Percentiles rank a stretch among this genome's conserved stretches.
Conservation (phyloP, 345 rosid genomes). For the Eucalyptus fibrosa region DNA sequence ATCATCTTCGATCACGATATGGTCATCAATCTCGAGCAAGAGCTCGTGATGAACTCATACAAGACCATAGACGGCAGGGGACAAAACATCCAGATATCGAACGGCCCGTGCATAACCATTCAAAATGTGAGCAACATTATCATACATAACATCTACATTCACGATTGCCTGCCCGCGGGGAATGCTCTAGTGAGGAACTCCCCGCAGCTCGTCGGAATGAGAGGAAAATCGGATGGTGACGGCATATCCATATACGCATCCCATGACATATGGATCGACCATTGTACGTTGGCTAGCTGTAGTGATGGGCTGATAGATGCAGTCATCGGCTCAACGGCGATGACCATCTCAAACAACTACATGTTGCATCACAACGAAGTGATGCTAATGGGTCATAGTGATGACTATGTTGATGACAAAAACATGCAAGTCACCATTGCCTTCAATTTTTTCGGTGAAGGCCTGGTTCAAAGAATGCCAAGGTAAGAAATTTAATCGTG, state of each 20-base stretch:
- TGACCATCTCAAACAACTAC: slow-evolving; percentile 55
- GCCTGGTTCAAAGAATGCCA: slow-evolving; percentile 62
- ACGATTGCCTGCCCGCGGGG: slow-evolving; percentile 34
- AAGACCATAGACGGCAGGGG: slow-evolving; percentile 75
- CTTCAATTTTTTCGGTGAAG: slow-evolving; percentile 58
- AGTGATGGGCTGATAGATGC: slow-evolving; percentile 58
- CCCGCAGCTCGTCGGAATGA: slow-evolving; percentile 4
- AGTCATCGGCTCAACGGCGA: slow-evolving; percentile 40
- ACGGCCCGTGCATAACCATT: slow-evolving; percentile 50
- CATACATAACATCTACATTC: slow-evolving; percentile 48
- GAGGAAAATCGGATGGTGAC: slow-evolving; percentile 51
- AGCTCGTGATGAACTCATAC: slow-evolving; percentile 32
- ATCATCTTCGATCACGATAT: slow-evolving; percentile 50
- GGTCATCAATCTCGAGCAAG: slow-evolving; percentile 42
- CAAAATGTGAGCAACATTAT: slow-evolving; percentile 43
- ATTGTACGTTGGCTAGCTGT: slow-evolving; percentile 49
- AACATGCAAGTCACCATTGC: slow-evolving; percentile 62
- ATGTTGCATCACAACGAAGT: slow-evolving; percentile 58
- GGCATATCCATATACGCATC: slow-evolving; percentile 49
- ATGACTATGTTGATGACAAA: slow-evolving; percentile 34
- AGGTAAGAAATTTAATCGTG: slow-evolving; percentile 9
- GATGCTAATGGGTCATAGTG: slow-evolving; percentile 70
- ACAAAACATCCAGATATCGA: slow-evolving; percentile 27
- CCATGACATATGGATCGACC: slow-evolving; percentile 55
- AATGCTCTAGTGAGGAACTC: slow-evolving; percentile 7